These are phyloP conservation scores for Didymella segeticola DNA, from an alignment of 2,329 filamentous ascomycete species.

Conservation along the genomic window DNA sequence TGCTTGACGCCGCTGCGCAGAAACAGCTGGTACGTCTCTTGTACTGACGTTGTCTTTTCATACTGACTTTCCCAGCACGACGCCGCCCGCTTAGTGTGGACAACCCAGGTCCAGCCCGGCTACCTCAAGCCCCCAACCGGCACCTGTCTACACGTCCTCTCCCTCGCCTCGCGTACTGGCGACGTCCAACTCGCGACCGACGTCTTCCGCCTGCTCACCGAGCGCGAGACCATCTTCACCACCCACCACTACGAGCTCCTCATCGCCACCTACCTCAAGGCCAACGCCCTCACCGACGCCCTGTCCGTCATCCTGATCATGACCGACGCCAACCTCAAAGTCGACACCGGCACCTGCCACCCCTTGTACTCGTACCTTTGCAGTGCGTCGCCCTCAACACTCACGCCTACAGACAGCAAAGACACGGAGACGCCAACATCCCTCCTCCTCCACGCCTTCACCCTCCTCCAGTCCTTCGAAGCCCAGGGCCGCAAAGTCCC, in stretches of 20 bases:
- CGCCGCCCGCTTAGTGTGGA: constrained; percentile 76
- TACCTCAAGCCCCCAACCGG: constrained; percentile 70
- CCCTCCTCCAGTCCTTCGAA: constrained; percentile 63
- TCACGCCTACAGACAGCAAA: no score
- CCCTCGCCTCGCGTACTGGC: constrained; percentile 71
- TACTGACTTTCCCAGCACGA: constrained; percentile 57
- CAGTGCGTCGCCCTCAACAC: constrained; percentile 24
- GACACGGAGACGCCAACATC: no score
- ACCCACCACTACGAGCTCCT: constrained; percentile 81
- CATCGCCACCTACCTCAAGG: constrained; percentile 70
- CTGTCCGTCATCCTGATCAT: constrained; percentile 77
- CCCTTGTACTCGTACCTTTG: constrained; percentile 66
- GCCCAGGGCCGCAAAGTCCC: constrained; percentile 59
- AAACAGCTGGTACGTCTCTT: constrained; percentile 59
- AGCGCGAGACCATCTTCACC: constrained; percentile 64
- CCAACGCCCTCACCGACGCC: constrained; percentile 68
- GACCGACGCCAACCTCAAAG: constrained; percentile 66
- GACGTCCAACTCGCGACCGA: constrained; percentile 74
- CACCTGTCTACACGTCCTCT: constrained; percentile 72
- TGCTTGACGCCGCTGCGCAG: constrained; percentile 77
- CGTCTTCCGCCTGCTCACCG: constrained; percentile 70
- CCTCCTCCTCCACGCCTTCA: constrained; percentile 61
- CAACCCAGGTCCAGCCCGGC: constrained; percentile 63
- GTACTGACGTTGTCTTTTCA: not conserved
- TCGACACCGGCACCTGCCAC: constrained; percentile 67